Base-by-base conservation (phyloP, 306 rosid species). In the Trifolium dubium region DNA sequence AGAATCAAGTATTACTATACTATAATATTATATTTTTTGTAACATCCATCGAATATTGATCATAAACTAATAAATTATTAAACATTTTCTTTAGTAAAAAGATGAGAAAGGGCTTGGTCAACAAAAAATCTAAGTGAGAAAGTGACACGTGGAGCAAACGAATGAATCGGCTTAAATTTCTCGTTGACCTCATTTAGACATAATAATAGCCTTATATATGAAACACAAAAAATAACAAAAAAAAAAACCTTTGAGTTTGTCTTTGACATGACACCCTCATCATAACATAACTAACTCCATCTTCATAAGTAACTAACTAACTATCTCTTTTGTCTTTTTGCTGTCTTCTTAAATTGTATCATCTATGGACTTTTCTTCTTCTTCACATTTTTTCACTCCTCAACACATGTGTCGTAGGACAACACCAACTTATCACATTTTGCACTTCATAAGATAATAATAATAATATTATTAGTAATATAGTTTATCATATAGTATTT, bases 151-250 rank as follows among this genome's bases (percentile, higher is more conserved):
- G 71, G 1, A 67, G 72, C 32, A 6, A 70, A 73, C 47, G 66
- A 4, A 47, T n/a, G 96, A 88, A 43, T 8, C 4, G 30, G 28
- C 92, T 50, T 39, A 10, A 55, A 5, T 50, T 5, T 86, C 87
- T 92, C 76, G 78, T 90, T 86, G 96, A 90, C 90, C 65, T 54
- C 60, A 59, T 37, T 37, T 37, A 37, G 40, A 71, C 66, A 55
- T 35, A 17, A 50, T 41, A 50, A 4, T 30, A 7, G 35, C 72
- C 55, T 41, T 78, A 74, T 76, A 79, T 82, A 79, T 75, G 28
- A 29, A 40, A 29, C 46, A 17, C 23, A 23, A 23, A 23, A 23
- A 23, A 23, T n/a, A 49, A 46, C 10, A 51, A 51, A 8, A 51
- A 46, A 2, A 53, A 77, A 79, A 31, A 80, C 67, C 61, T 65